Base-by-base conservation (phyloP, 2,329 filamentous ascomycete genomes). In the Spiromastix sp. region DNA sequence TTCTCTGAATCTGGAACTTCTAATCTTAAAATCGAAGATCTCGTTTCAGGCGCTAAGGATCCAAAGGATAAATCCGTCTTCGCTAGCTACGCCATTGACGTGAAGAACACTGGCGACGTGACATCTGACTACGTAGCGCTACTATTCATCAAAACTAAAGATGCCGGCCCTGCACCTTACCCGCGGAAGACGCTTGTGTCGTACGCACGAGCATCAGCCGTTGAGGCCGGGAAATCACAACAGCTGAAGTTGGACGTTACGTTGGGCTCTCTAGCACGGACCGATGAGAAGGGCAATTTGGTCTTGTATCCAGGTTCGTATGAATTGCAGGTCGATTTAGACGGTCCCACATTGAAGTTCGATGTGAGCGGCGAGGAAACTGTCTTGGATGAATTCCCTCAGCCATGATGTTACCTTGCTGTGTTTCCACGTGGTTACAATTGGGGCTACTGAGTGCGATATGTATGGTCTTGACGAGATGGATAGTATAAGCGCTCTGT, bases 261-360 rank as follows among this genome's bases (percentile, higher is more conserved):
- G 4, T 37, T 59, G 2, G 55, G 54, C 5, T 46, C 44, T 24
- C 35, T 60, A 16, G 52, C 54, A 1, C 36, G 56, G 11, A 48
- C 46, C 2, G 54, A 55, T 30, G 45, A 46, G 9, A 41, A 48
- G 16, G 57, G 57, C 5, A 46, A 59, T 30, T 29, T 45, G 27
- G 48, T 57, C 9, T 38, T 60, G 25, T 59, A 56, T 32, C 54
- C 57, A 16, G 57, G 57, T 1, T 43, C 46, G 12, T 60, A 59
- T 42, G 39, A 37, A 20, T 36, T 59, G 40, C 37, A 50, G 38
- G 20, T 59, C 7, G 51, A 59, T 34, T 48, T 57, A 30, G 43
- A 47, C 20, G 32, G 32, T 13, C 45, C 44, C 31, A 38, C 36
- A n/a, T 32, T 33, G 20, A 18, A 25, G 28, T 51, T 54, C 30